phyloP scores from a whole-genome alignment of 2,329 filamentous ascomycete genomes.

The Clonostachys solani region DNA sequence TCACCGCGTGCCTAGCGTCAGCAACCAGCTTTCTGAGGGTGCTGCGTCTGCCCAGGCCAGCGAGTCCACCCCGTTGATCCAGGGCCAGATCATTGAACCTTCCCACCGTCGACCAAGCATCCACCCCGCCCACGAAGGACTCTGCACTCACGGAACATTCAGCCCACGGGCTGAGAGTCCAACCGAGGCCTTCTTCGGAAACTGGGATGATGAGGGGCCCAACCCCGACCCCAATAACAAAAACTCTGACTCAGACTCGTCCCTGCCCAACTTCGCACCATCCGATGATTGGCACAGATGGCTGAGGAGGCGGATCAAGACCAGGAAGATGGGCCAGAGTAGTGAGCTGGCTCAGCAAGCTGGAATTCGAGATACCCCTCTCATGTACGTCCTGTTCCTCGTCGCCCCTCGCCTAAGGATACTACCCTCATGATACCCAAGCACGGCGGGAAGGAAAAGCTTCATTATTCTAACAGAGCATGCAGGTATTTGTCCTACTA shows the following conservation, averaged over 20 bases:
- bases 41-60: constrained; percentile 9
- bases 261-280: constrained; percentile 29
- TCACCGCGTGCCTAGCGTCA: constrained; percentile 21
- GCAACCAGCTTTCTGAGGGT: neutral
- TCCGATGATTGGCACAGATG: constrained; percentile 41
- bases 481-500: constrained; percentile 87
- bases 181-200: constrained; percentile 14
- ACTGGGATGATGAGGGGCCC: constrained; percentile 21
- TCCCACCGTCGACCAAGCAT: constrained; percentile 11
- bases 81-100: constrained; percentile 3
- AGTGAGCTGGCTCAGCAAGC: constrained; percentile 67
- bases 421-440: no score
- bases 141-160: constrained; percentile 72
- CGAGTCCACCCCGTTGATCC: constrained; percentile 50
- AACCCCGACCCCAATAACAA: constrained; percentile 22
- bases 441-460: no score
- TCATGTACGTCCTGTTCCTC: constrained; percentile 56
- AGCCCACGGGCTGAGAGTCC: constrained; percentile 60
- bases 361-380: constrained; percentile 66
- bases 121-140: constrained; percentile 34
- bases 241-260: constrained; percentile 30
- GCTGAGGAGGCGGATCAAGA: constrained; percentile 48
- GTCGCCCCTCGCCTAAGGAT: no score
- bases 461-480: no score
- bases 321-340: constrained; percentile 69